phyloP scores from a whole-genome alignment of 345 rosid genomes.

The Eucalyptus sp. region DNA sequence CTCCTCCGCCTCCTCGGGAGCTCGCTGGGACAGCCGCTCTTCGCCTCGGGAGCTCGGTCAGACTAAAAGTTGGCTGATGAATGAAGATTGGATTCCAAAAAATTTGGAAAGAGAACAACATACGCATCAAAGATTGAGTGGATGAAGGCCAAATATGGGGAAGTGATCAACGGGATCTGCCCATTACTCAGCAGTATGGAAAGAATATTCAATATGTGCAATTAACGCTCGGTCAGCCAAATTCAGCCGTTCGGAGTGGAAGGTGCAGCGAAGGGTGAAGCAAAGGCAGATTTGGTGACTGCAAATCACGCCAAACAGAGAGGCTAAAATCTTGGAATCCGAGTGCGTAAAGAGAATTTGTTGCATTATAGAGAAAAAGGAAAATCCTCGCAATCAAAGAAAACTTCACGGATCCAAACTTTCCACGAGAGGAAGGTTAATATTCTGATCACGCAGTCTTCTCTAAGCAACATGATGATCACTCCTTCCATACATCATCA shows the following conservation, averaged over 20 bases:
- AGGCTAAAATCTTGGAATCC: neutral
- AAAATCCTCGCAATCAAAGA: neutral
- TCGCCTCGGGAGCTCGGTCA: too few relatives aligned
- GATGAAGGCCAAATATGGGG: neutral
- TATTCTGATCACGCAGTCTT: neutral
- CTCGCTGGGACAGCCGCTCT: too few relatives aligned
- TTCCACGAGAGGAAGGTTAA: neutral
- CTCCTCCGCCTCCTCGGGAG: too few relatives aligned
- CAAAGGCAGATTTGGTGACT: neutral
- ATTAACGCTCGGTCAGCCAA: neutral
- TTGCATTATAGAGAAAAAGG: neutral
- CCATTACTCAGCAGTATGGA: neutral
- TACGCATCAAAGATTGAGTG: neutral
- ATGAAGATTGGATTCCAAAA: neutral
- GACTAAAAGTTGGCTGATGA: neutral
- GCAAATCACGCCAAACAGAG: neutral
- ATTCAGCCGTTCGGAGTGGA: neutral
- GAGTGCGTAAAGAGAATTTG: neutral
- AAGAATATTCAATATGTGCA: too few relatives aligned
- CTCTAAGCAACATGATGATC: neutral
- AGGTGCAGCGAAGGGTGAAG: neutral
- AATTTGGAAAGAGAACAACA: neutral
- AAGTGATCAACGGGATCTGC: neutral
- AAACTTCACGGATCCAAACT: neutral
- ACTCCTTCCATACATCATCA: neutral